Conservation (phyloP, 805 yeast species). For the Suhomyces pyralidae region DNA sequence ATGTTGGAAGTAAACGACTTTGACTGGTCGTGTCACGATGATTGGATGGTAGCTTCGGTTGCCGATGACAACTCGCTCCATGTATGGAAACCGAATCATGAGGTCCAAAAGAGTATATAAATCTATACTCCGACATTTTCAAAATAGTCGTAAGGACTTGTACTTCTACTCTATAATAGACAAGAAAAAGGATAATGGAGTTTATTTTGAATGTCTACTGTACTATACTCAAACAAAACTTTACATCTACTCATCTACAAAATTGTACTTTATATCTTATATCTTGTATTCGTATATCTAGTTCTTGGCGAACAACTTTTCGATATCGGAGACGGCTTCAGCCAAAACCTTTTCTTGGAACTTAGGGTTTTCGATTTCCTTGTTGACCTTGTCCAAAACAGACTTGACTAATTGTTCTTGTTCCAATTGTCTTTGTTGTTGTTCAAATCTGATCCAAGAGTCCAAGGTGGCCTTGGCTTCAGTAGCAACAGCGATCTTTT, state of each 20-base stretch:
- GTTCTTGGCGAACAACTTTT: conserved; percentile 66
- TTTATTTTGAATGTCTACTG: neutral
- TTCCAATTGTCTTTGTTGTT: conserved; percentile 92
- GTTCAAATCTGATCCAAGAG: conserved; percentile 98
- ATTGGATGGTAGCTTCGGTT: conserved; percentile 70
- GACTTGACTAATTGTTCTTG: conserved; percentile 86
- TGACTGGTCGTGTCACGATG: conserved; percentile 74
- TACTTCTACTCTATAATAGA: neutral
- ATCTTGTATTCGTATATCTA: conserved; percentile 11
- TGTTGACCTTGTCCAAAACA: conserved; percentile 84
- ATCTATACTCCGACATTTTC: neutral
- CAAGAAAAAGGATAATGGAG: neutral
- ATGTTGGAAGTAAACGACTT: conserved; percentile 82
- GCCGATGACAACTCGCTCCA: conserved; percentile 87
- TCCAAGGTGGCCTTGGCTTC: conserved; percentile 96
- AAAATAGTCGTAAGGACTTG: neutral
- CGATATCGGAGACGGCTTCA: conserved; percentile 90
- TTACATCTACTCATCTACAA: neutral
- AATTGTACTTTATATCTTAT: neutral
- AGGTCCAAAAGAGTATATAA: neutral
- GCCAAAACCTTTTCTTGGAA: conserved; percentile 90
- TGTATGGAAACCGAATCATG: conserved; percentile 63
- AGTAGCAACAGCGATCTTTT: conserved; percentile 76
- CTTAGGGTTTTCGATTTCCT: conserved; percentile 79
- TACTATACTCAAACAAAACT: neutral